Percentiles rank a stretch among this genome's conserved stretches.
Conservation (phyloP, 768 basidiomycete genomes). For the Inosperma sp. region DNA sequence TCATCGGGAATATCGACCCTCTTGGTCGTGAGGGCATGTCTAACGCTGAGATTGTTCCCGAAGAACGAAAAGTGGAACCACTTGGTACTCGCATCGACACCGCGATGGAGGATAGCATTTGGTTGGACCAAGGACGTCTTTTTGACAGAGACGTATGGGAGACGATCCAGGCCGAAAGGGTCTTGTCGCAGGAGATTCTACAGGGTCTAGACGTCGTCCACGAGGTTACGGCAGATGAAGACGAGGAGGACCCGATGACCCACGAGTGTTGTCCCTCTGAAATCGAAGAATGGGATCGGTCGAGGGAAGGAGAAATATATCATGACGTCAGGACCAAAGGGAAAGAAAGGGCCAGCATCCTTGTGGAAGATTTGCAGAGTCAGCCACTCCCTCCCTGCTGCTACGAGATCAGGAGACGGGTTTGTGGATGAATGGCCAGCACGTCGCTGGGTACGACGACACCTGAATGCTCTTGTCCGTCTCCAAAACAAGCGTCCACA, state of each 20-base stretch:
- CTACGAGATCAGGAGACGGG: background rate
- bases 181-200: constrained; percentile 2
- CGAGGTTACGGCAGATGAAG: constrained; percentile 1
- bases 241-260: background rate
- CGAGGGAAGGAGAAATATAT: background rate
- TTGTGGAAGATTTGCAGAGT: too few species aligned
- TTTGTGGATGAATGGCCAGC: background rate
- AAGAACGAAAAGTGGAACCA: too few species aligned
- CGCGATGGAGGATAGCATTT: too few species aligned
- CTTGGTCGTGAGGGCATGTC: background rate
- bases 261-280: too few species aligned
- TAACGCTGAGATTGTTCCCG: too few species aligned
- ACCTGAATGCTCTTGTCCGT: background rate
- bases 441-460: background rate
- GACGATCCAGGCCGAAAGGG: background rate
- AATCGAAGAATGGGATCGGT: background rate
- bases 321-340: background rate
- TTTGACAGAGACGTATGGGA: too few species aligned
- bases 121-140: too few species aligned
- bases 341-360: background rate
- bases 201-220: constrained; percentile 1
- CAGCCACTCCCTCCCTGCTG: too few species aligned
- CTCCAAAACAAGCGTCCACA: background rate
- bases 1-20: background rate
- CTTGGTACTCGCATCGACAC: too few species aligned